phyloP scores from a whole-genome alignment of 495 filamentous ascomycete species.

The Neurospora sp. region DNA sequence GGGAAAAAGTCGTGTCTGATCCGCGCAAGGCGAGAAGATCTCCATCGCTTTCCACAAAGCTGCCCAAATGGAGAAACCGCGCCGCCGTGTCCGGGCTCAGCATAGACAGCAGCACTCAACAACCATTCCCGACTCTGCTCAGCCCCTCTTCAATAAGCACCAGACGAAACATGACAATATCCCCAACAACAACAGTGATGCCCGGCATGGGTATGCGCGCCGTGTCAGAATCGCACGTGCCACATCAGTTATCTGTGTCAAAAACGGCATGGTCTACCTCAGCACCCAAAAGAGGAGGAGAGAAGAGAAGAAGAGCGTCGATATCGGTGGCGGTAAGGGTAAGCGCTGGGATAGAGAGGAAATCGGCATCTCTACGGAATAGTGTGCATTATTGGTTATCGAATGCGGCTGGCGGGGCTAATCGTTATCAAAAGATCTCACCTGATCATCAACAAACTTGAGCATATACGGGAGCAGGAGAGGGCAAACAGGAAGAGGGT shows the following conservation, averaged over 20 bases:
- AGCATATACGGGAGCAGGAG: neutral
- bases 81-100: neutral
- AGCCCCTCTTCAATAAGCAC: neutral
- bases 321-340: neutral
- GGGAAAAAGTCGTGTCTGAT: neutral
- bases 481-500: neutral
- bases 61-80: neutral
- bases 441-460: neutral
- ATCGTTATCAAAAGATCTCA: neutral
- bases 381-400: neutral
- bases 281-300: neutral
- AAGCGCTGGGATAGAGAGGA: neutral
- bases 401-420: neutral
- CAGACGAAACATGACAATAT: neutral
- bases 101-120: neutral
- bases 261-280: neutral
- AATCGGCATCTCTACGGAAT: neutral
- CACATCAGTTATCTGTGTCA: neutral
- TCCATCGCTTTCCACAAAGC: neutral
- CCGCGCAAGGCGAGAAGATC: neutral
- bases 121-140: neutral
- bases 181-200: neutral
- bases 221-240: neutral
- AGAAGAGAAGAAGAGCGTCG: neutral
- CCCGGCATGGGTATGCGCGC: neutral